These are phyloP conservation scores for Solanum chacoense DNA, from an alignment of 305 asterid genomes.

Conservation along the genomic window DNA sequence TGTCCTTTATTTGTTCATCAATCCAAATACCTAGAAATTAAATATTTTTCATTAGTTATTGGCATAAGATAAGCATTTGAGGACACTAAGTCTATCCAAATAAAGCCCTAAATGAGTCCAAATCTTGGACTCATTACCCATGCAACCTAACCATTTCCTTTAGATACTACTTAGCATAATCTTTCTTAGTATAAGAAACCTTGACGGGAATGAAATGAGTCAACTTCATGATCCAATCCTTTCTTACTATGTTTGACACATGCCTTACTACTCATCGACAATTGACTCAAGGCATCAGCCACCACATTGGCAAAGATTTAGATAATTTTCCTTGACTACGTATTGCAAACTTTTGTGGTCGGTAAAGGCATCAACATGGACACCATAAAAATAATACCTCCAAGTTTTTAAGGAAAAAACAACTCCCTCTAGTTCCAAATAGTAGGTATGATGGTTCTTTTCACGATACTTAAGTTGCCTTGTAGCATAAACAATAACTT, in stretches of 20 bases:
- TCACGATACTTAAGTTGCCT: neutral
- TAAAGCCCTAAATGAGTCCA: no score
- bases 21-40: no score
- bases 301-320: neutral
- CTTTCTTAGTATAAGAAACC: neutral
- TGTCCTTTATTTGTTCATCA: no score
- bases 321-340: no score
- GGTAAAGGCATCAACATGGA: neutral
- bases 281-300: neutral
- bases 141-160: neutral
- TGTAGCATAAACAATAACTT: neutral
- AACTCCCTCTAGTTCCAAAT: neutral
- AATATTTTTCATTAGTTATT: no score
- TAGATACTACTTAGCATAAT: neutral
- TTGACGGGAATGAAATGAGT: no score
- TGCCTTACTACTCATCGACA: neutral
- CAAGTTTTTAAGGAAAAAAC: neutral
- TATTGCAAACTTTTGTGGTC: no score
- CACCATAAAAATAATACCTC: neutral
- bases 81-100: no score
- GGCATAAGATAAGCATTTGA: no score
- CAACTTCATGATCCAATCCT: no score
- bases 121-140: neutral
- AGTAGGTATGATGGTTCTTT: neutral
- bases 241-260: no score